phyloP scores from a whole-genome alignment of 2,329 filamentous ascomycete species.

The Orbilia quercus region DNA sequence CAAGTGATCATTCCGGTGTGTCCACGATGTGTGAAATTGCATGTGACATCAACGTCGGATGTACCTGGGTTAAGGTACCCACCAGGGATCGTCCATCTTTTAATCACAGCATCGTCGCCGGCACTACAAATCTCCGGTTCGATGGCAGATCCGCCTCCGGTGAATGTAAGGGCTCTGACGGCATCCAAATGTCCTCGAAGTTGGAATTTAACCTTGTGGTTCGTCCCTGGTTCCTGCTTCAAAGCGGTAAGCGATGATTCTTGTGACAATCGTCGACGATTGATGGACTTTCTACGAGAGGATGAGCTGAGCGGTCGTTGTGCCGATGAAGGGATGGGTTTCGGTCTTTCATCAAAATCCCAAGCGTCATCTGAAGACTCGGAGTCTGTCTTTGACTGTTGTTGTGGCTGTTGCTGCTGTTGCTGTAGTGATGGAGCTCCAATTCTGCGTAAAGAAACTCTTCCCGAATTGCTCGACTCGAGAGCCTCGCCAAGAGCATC shows the following conservation, averaged over 20 bases:
- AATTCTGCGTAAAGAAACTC: conserved; percentile 84
- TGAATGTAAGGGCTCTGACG: conserved; percentile 94
- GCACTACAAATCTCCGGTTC: conserved; percentile 97
- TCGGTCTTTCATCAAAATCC: conserved; percentile 81
- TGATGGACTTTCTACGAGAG: conserved; percentile 82
- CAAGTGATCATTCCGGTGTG: conserved; percentile 91
- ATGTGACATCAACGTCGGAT: conserved; percentile 88
- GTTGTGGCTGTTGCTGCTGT: conserved; percentile 62
- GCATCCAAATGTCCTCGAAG: conserved; percentile 92
- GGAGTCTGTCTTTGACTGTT: conserved; percentile 68
- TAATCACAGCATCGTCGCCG: conserved; percentile 94
- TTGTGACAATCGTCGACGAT: conserved; percentile 77
- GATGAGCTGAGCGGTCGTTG: conserved; percentile 67
- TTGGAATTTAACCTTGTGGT: conserved; percentile 92
- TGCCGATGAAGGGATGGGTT: conserved; percentile 78
- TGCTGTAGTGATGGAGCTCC: conserved; percentile 69
- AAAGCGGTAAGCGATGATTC: conserved; percentile 58
- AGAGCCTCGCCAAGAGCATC: conserved; percentile 71
- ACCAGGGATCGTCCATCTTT: conserved; percentile 92
- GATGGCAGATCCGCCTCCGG: conserved; percentile 90
- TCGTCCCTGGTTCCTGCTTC: conserved; percentile 74
- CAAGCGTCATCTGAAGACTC: conserved; percentile 77
- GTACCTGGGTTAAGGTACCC: conserved; percentile 74
- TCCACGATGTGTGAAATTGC: conserved; percentile 94
- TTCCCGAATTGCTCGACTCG: conserved; percentile 65